Percentiles rank a stretch among this genome's conserved stretches.
phyloP scores from a whole-genome alignment of 805 yeast genomes.

The Candida chauliodis region DNA sequence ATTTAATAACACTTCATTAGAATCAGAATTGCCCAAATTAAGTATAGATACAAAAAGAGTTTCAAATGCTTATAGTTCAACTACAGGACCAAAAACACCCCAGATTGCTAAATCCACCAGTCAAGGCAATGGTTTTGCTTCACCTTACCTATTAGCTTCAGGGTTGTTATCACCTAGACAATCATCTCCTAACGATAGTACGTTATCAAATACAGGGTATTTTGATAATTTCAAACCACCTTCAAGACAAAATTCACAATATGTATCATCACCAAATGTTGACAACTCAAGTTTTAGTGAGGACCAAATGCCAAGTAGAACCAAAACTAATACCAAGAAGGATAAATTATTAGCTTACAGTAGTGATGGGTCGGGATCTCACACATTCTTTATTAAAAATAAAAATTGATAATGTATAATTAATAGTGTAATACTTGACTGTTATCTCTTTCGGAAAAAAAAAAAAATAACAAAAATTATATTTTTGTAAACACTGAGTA shows the following conservation, averaged over 20 bases:
- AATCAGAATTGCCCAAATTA: conserved; percentile 8
- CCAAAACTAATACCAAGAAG: neutral
- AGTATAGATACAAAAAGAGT: conserved; percentile 4
- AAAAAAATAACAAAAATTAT: neutral
- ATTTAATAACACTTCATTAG: neutral
- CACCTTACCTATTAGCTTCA: conserved; percentile 66
- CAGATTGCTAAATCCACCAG: conserved; percentile 6
- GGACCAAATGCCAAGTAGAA: neutral
- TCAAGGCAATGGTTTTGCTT: conserved; percentile 47
- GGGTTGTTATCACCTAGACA: conserved; percentile 47
- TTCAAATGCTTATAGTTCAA: conserved; percentile 1
- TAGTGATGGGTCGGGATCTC: conserved; percentile 37
- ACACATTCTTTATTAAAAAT: conserved; percentile 32
- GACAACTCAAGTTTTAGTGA: conserved; percentile 1
- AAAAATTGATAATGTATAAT: conserved; percentile 19
- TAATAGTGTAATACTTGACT: neutral
- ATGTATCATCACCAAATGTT: neutral
- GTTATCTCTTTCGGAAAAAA: neutral
- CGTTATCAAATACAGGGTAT: conserved; percentile 11
- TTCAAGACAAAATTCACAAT: conserved; percentile 9
- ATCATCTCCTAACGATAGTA: conserved; percentile 7
- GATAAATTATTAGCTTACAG: conserved; percentile 41
- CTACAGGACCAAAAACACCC: conserved; percentile 16
- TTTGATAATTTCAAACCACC: conserved; percentile 10
- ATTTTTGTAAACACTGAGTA: neutral